phyloP scores from a whole-genome alignment of 768 basidiomycete species.

The Zangia roseola region DNA sequence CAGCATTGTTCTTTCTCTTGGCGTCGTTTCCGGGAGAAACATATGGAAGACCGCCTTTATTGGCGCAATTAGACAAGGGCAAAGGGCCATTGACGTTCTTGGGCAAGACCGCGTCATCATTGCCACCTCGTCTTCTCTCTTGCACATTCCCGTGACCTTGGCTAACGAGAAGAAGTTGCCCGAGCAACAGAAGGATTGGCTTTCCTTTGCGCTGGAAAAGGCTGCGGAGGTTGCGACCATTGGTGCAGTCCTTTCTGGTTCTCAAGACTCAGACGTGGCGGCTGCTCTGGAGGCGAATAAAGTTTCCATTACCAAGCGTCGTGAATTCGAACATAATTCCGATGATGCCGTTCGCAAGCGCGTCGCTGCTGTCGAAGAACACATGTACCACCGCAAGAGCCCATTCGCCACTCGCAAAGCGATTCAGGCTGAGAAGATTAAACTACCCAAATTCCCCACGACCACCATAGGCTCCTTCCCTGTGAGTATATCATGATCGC shows the following conservation, averaged over 20 bases:
- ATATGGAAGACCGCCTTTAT: slow-evolving; percentile 98
- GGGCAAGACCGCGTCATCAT: slow-evolving; percentile 88
- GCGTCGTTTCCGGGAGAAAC: slow-evolving; percentile 96
- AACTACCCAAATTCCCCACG: slow-evolving; percentile 96
- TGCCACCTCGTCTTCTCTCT: slow-evolving; percentile 95
- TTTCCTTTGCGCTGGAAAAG: slow-evolving; percentile 98
- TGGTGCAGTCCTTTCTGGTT: slow-evolving; percentile 81
- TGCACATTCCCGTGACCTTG: slow-evolving; percentile 97
- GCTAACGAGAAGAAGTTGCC: slow-evolving; percentile 90
- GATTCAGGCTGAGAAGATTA: slow-evolving; percentile 83
- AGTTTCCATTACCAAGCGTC: slow-evolving; percentile 87
- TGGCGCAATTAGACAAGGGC: slow-evolving; percentile 75
- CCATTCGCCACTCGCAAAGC: slow-evolving; percentile 86
- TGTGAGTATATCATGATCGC: slow-evolving; percentile 38
- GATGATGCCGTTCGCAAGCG: slow-evolving; percentile 95
- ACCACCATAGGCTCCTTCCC: slow-evolving; percentile 99
- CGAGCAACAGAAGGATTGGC: slow-evolving; percentile 91
- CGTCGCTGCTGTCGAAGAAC: slow-evolving; percentile 85
- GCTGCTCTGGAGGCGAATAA: slow-evolving; percentile 86
- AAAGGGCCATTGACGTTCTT: slow-evolving; percentile 81
- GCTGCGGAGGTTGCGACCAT: slow-evolving; percentile 85
- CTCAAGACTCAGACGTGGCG: slow-evolving; percentile 70
- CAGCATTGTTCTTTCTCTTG: slow-evolving; percentile 81
- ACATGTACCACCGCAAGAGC: slow-evolving; percentile 83
- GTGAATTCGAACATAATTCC: slow-evolving; percentile 90